Evolutionary conservation across 2,329 filamentous ascomycete species (phyloP), one percentile per base, ranked within the genome.

Genomic region (Fusarium brachygibbosum): DNA sequence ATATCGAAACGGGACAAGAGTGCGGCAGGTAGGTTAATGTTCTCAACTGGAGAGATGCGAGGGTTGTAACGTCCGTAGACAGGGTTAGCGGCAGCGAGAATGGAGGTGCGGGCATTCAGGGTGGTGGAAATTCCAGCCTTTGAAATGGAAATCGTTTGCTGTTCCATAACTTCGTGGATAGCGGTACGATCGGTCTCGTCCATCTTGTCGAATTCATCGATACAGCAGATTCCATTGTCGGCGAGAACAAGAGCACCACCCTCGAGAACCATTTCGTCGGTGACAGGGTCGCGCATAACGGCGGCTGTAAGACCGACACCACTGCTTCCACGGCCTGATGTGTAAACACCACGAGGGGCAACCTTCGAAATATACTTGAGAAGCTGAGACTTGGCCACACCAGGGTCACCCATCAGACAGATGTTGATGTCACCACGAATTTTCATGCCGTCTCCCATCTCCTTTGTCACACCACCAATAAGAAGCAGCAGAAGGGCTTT

Each of bases 361-460:
- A 99, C 96, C 83, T 99, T 98, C 70, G 94, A 93, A 78, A 99
- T 98, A 80, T 99, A 99, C 82, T 98, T 98, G 71, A 99, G 87
- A 71, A 99, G 84, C 83, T 99, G 96, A 37, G 96, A 99, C 83
- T 99, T 99, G 83, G 96, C 96, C 77, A 99, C 96, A 93, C 96
- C 96, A 78, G 96, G 96, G 77, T 99, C 96, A 86, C 96, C 96
- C 96, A 99, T 99, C 76, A 99, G 83, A 79, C 96, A 98, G 68
- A 99, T 91, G 82, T 99, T 99, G 84, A 99, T 97, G 77, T 99
- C 96, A 75, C 96, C 96, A 86, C 96, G 93, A 78, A 99, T 99
- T 76, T 94, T 92, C 96, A 99, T 98, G 64, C 96, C 96, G 76
- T 99, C 96, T 53, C 94, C 94, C 87, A 98, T 97, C 76, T 96